These are phyloP conservation scores for Roridomyces roridus DNA, from an alignment of 768 basidiomycete species.

Conservation along the genomic window DNA sequence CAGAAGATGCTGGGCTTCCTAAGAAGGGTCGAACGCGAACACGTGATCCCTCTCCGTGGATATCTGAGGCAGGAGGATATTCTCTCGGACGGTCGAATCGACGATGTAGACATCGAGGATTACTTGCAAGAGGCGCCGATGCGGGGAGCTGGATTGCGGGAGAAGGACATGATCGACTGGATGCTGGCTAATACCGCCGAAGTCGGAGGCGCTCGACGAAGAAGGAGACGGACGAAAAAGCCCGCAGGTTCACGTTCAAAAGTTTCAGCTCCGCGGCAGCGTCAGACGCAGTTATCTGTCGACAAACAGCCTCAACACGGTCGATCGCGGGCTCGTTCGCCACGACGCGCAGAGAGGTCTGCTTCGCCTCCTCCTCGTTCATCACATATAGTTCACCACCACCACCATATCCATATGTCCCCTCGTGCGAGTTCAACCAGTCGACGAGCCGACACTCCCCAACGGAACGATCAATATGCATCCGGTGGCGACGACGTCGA, in stretches of 20 bases:
- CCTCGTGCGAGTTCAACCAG: background rate
- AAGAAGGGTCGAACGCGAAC: conserved; percentile 14
- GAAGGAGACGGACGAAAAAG: conserved; percentile 21
- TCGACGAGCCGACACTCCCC: background rate
- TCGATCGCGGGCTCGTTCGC: conserved; percentile 37
- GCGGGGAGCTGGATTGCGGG: conserved; percentile 37
- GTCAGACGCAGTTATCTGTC: conserved; percentile 43
- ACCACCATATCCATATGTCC: background rate
- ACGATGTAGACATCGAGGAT: conserved; percentile 36
- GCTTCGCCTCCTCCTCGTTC: conserved; percentile 39
- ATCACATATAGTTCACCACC: conserved; percentile 38
- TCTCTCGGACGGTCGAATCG: conserved; percentile 24
- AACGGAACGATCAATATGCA: no score
- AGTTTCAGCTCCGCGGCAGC: conserved; percentile 35
- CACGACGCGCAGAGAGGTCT: conserved; percentile 61
- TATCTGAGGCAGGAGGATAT: conserved; percentile 33
- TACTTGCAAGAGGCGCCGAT: conserved; percentile 34
- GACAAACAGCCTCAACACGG: background rate
- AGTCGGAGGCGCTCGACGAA: conserved; percentile 29
- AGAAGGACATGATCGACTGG: conserved; percentile 66
- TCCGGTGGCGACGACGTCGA: background rate
- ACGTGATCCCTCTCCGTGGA: background rate
- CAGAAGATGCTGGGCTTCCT: conserved; percentile 30
- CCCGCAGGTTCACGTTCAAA: conserved; percentile 13
- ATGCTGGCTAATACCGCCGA: conserved; percentile 61